Base-by-base conservation (phyloP, 371 early-diverging fungal genomes). In the Mucor lusitanicus region DNA sequence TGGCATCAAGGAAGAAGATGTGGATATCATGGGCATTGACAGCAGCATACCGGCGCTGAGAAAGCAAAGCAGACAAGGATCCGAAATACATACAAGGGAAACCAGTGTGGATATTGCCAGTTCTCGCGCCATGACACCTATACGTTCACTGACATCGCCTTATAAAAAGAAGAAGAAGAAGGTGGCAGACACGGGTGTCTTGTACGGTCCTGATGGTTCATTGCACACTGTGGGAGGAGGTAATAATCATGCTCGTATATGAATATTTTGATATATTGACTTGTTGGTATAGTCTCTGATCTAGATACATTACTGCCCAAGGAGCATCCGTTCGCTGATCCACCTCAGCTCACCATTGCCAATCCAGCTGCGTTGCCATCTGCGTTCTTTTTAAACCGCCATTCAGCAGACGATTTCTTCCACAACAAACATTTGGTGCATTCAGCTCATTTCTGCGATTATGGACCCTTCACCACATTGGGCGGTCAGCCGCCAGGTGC, bases 1-100 rank as follows among this genome's bases (percentile, higher is more conserved):
- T n/a, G 59, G 59, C 35, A 63, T 81, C 25, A 69, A 79, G 33
- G 88, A 88, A 27, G 77, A 80, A 54, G 78, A 77, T 30, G 75
- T 83, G 4, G 88, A 88, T 75, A 88, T 80, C 65, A 80, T 70
- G 75, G 85, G 76, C 21, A 67, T 82, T 21, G 85, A 80, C 55
- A 66, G 61, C 1, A 63, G 65, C n/a, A 61, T 69, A 27, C 75
- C 80, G 35, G 32, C 66, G 0, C 30, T 70, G 17, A 75, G 75
- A 6, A 80, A 78, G 59, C 56, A 63, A 0, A 72, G 73, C 50
- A 65, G 75, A 61, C 72, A 71, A 35, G 76, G 72, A 19, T 69
- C 70, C 4, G 78, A 71, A 28, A 64, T 68, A 23, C 17, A 50
- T 46, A 60, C 64, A 12, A 56, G 74, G 44, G 76, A 78, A 27